A percentile compares a stretch with the other conserved stretches of the same genome.
Conservation (phyloP, 495 filamentous ascomycete species). For the Parathielavia appendiculata region DNA sequence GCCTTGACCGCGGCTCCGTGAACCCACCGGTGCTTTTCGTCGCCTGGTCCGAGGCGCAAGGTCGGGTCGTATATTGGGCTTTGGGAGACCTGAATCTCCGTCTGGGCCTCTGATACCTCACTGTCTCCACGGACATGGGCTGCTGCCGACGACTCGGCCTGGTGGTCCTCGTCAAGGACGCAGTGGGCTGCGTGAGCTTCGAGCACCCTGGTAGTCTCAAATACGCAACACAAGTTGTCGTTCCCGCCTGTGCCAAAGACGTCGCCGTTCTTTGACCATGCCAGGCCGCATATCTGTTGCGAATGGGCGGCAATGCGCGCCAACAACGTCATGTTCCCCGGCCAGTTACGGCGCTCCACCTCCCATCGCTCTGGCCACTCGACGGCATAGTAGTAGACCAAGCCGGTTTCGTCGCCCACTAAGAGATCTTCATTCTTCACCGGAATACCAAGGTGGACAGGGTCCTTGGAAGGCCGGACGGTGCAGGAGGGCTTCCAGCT, state of each 20-base stretch:
- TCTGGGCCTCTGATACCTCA: slow-evolving; percentile 13
- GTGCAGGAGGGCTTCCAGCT: slow-evolving; percentile 56
- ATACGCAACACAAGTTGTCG: slow-evolving; percentile 83
- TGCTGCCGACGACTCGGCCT: neutral
- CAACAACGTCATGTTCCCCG: slow-evolving; percentile 69
- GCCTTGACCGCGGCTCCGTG: slow-evolving; percentile 93
- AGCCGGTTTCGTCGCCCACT: slow-evolving; percentile 82
- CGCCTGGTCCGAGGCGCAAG: slow-evolving; percentile 38
- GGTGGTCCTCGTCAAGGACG: slow-evolving; percentile 1
- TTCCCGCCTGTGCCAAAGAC: slow-evolving; percentile 87
- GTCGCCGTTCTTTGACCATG: slow-evolving; percentile 74
- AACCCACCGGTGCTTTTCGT: slow-evolving; percentile 65
- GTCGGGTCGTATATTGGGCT: slow-evolving; percentile 1
- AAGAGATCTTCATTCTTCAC: slow-evolving; percentile 72
- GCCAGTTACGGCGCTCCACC: slow-evolving; percentile 58
- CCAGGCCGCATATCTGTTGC: slow-evolving; percentile 87
- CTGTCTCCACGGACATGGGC: neutral
- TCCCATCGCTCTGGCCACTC: slow-evolving; percentile 71
- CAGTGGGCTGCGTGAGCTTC: slow-evolving; percentile 11
- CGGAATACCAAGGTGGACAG: slow-evolving; percentile 27
- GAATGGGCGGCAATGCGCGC: slow-evolving; percentile 72
- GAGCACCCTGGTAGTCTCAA: slow-evolving; percentile 61
- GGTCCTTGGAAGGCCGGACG: slow-evolving; percentile 37
- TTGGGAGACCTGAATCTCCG: slow-evolving; percentile 8
- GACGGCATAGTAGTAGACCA: slow-evolving; percentile 80